Evolutionary conservation across 2,329 filamentous ascomycete genomes (phyloP).

Genomic region (Fusarium albosuccineum): DNA sequence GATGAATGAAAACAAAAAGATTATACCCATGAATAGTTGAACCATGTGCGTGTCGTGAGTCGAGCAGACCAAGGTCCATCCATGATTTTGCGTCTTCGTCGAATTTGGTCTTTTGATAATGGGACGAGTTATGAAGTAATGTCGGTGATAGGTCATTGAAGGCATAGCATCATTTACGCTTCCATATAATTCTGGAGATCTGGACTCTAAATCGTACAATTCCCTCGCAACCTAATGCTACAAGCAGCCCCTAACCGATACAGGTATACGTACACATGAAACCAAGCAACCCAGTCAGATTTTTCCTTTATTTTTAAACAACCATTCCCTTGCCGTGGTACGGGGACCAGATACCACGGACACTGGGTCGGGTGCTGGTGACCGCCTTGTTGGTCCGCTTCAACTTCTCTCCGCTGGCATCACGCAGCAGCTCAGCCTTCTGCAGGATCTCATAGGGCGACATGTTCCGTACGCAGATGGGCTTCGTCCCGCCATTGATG

Average conservation of each 20-base stretch:
- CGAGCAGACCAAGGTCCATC: background rate
- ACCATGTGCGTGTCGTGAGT: background rate
- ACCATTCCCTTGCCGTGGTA: slow-evolving; percentile 72
- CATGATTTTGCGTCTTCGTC: background rate
- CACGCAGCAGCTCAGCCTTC: slow-evolving; percentile 80
- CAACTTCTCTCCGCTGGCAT: slow-evolving; percentile 82
- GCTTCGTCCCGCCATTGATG: slow-evolving; percentile 89
- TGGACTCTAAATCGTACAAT: slow-evolving; percentile 45
- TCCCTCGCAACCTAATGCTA: slow-evolving; percentile 48
- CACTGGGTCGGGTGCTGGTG: slow-evolving; percentile 73
- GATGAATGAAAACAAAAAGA: slow-evolving; percentile 44
- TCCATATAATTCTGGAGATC: slow-evolving; percentile 34
- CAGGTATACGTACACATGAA: slow-evolving; percentile 47
- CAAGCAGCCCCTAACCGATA: slow-evolving; percentile 41
- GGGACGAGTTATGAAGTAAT: background rate
- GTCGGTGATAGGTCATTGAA: slow-evolving; percentile 6
- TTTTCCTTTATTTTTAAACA: slow-evolving; percentile 55
- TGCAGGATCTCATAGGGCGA: slow-evolving; percentile 83
- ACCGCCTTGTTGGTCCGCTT: slow-evolving; percentile 74
- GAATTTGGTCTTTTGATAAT: background rate
- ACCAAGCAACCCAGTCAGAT: slow-evolving; percentile 6
- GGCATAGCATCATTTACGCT: slow-evolving; percentile 24
- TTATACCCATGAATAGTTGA: slow-evolving; percentile 36
- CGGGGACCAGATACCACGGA: slow-evolving; percentile 78
- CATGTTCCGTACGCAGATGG: slow-evolving; percentile 90